Evolutionary conservation across 106 monocot genomes (phyloP), one percentile per base, ranked within the genome.

Genomic region (Xerophyta viscosa): DNA sequence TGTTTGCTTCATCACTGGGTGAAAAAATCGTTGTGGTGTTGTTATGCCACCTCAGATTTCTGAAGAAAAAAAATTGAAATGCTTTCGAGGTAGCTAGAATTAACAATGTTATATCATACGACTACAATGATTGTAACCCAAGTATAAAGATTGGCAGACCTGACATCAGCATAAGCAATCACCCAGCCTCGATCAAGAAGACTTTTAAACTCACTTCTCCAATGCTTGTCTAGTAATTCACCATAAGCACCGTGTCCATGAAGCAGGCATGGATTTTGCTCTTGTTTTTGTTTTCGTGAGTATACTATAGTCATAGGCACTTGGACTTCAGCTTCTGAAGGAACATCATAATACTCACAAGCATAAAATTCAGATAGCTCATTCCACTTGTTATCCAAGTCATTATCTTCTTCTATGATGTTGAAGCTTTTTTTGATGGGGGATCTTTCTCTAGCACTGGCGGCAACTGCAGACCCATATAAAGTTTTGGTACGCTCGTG

Each of bases 171-270:
- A 73, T 79, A 98, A 60, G 96, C 96, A 64, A 98, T 52, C 36
- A 85, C 76, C 89, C 96, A 98, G 36, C 96, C 96, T n/a, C 96
- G 81, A 66, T 98, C 96, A 59, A 98, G 85, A 50, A 98, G 76
- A 50, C 85, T 98, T 73, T 98, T 98, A 31, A 89, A 64, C 73
- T 98, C 96, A 54, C 71, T 74, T 37, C 68, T 62, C 96, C 96
- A 98, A 4, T 78, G 69, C 61, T 79, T 88, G 54, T 98, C 89
- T 57, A 89, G 46, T 42, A 86, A 55, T 73, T 98, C 89, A 42
- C 96, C 89, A 74, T 98, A 98, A 45, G 96, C 89, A 45, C 96
- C 96, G 66, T 98, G 89, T 1, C 84, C 96, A 77, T 86, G 89
- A 68, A 98, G 79, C 52, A 98, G 54, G 9, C 75, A 78, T 54